Conservation (phyloP, 2,329 filamentous ascomycete species). For the Fusarium sp. region DNA sequence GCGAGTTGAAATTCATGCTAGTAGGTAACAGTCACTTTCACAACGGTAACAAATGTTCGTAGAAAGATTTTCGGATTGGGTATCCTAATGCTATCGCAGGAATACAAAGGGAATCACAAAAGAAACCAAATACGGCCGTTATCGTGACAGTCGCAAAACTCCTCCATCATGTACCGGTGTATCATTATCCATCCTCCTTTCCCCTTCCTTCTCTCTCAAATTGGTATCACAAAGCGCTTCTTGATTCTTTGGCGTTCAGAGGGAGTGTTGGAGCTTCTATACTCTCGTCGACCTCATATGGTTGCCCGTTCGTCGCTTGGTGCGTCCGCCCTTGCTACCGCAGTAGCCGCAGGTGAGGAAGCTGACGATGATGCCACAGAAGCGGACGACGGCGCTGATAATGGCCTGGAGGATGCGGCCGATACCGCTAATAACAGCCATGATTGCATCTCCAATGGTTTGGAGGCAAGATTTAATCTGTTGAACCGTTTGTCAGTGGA, state of each 20-base stretch:
- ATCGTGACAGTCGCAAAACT: slow-evolving; percentile 23
- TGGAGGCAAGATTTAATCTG: slow-evolving; percentile 70
- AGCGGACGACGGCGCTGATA: slow-evolving; percentile 72
- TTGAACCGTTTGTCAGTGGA: slow-evolving; percentile 26
- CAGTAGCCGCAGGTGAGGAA: slow-evolving; percentile 69
- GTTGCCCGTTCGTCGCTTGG: slow-evolving; percentile 23
- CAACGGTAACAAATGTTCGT: neutral
- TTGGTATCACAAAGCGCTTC: slow-evolving; percentile 19
- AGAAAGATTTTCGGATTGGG: slow-evolving; percentile 39
- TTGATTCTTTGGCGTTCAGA: neutral
- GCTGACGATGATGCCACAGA: slow-evolving; percentile 74
- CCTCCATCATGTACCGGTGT: neutral
- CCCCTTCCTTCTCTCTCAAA: neutral
- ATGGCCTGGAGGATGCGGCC: slow-evolving; percentile 73
- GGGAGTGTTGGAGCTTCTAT: slow-evolving; percentile 1
- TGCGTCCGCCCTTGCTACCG: slow-evolving; percentile 40
- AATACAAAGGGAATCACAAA: slow-evolving; percentile 23
- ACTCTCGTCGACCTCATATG: slow-evolving; percentile 36
- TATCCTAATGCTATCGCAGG: slow-evolving; percentile 44
- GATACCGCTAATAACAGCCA: slow-evolving; percentile 75
- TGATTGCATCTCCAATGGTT: slow-evolving; percentile 74
- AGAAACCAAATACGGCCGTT: slow-evolving; percentile 26
- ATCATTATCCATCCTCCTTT: neutral
- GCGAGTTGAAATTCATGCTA: neutral
- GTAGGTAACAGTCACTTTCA: neutral